Conservation (phyloP, 345 rosid species). For the Odontarrhena argentea region DNA sequence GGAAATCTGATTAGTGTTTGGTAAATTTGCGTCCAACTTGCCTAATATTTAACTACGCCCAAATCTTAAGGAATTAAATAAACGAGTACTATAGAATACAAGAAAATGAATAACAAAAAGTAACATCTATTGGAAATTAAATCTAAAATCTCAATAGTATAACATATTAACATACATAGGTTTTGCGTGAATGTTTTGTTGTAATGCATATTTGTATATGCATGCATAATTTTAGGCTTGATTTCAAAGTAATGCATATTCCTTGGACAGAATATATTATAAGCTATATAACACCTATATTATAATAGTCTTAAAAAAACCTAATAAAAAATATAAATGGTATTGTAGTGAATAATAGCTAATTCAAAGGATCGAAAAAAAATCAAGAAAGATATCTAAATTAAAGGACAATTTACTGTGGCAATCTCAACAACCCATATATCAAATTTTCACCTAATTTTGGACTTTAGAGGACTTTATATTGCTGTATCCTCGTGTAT, state of each 20-base stretch:
- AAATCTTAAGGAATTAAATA: slow-evolving; percentile 4
- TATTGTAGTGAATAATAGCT: slow-evolving; percentile 7
- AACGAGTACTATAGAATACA: not conserved
- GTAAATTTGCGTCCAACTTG: slow-evolving; percentile 29
- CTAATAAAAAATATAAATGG: not conserved
- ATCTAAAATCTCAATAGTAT: not conserved
- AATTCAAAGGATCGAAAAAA: slow-evolving; percentile 23
- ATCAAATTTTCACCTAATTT: slow-evolving; percentile 37
- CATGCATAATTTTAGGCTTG: not conserved
- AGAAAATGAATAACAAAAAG: not conserved
- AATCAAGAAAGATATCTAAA: slow-evolving; percentile 23
- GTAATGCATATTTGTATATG: not conserved
- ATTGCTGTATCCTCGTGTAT: slow-evolving; percentile 6
- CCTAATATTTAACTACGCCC: slow-evolving; percentile 13
- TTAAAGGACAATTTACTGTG: slow-evolving; percentile 25
- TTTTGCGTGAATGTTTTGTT: not conserved
- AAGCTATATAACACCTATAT: slow-evolving; percentile 1
- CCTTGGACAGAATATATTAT: not conserved
- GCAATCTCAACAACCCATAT: slow-evolving; percentile 32
- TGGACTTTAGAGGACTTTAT: slow-evolving; percentile 31
- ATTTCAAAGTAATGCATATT: not conserved
- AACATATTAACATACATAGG: not conserved
- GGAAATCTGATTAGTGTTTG: slow-evolving; percentile 34
- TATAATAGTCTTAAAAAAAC: not conserved
- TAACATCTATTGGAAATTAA: not conserved